Evolutionary conservation across 1,139 yeast species (phyloP), one percentile per base, ranked within the genome.

Genomic region (Cylindricascospora bacillispora): DNA sequence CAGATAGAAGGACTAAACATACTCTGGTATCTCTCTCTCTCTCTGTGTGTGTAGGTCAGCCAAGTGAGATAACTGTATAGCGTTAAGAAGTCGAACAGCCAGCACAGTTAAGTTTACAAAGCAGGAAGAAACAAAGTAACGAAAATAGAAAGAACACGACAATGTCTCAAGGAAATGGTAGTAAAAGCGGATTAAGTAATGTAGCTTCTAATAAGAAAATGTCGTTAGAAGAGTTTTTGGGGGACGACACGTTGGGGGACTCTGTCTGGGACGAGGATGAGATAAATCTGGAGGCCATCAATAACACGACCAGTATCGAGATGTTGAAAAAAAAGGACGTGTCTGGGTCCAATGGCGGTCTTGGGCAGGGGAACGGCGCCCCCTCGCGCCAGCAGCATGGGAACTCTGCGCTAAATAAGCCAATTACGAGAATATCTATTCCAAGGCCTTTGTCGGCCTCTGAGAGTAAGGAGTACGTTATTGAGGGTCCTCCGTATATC

Each of bases 401-500:
- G 10, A 18, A 18, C 21, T 10, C 21, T 7, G 21, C 21, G 10
- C n/a, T n/a, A n/a, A n/a, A n/a, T n/a, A n/a, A n/a, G n/a, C n/a
- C n/a, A n/a, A n/a, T n/a, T n/a, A n/a, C n/a, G n/a, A n/a, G n/a
- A n/a, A n/a, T n/a, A n/a, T n/a, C n/a, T n/a, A n/a, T n/a, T n/a
- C n/a, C n/a, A n/a, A n/a, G n/a, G n/a, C n/a, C n/a, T n/a, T n/a
- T n/a, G n/a, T n/a, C n/a, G n/a, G n/a, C n/a, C n/a, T n/a, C n/a
- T n/a, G n/a, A n/a, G n/a, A n/a, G 19, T 13, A 22, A 22, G 22
- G 28, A 25, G 17, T 25, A 25, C 14, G 28, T 25, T 18, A 35
- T 36, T 16, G 36, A 40, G 21, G 52, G 54, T 0, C 75, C 76
- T 1, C 81, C 80, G 3, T 73, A 61, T 47, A 73, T 73, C 27